Evolutionary conservation across 78 protist genomes (phyloP), one percentile per base, ranked within the genome.

Genomic region (Dictyostelium purpureum): DNA sequence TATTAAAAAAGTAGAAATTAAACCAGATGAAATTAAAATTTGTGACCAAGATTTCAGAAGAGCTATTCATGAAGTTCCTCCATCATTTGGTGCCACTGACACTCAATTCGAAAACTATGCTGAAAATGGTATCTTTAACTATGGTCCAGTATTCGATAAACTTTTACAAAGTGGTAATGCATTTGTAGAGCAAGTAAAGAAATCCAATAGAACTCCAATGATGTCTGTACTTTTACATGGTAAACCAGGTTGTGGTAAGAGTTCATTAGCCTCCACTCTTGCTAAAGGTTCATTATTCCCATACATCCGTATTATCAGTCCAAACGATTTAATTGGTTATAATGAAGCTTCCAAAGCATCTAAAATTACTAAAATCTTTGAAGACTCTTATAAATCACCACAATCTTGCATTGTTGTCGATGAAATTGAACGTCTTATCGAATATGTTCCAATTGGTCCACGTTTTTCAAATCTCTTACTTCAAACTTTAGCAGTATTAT

Each of bases 331-430:
- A 12, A 95, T 97, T 37, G 98, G 98, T 21, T 82, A 38, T 61
- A 35, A 76, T 21, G 99, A 98, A 69, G 1, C 51, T 26, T 85
- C 94, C 2, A 97, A 97, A 38, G 67, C 70, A 37, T 43, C 69
- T 52, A 45, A 57, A 31, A 97, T 98, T 85, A 74, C 88, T 57
- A 97, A 94, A 61, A 93, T 96, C 14, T 99, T 99, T 67, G 99
- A 99, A 63, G 99, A 99, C 94, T 97, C 99, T 49, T 97, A 97
- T 94, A 96, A 94, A 71, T 98, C 99, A 57, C 98, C 97, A 52
- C n/a, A 96, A 56, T 49, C 94, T 51, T 67, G 96, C 24, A 75
- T 99, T 42, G 90, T 99, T 19, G 82, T 99, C 35, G 99, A 99
- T 79, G 97, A 98, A 79, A 31, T 98, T 47, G 99, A 99, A 95